Evolutionary conservation across 805 yeast genomes (phyloP).

Genomic region (Candida lessepsii): DNA sequence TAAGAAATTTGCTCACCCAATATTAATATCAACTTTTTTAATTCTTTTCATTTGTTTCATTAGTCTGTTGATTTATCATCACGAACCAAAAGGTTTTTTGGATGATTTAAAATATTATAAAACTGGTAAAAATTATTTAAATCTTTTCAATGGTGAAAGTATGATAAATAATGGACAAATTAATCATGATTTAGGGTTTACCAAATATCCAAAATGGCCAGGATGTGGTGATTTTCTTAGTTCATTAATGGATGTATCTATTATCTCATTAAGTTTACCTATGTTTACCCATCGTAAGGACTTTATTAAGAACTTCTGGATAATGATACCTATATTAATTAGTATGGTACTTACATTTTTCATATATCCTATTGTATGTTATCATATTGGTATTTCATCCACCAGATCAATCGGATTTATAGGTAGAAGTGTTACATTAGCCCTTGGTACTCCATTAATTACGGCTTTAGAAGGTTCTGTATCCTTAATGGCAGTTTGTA

Average conservation of each 20-base stretch:
- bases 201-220: constrained; percentile 51
- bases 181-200: constrained; percentile 17
- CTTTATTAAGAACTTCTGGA: constrained; percentile 54
- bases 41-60: constrained; percentile 64
- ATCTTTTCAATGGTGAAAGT: constrained; percentile 47
- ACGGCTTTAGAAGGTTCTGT: constrained; percentile 65
- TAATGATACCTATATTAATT: constrained; percentile 58
- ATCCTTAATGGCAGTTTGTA: constrained; percentile 74
- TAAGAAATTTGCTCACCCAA: constrained; percentile 65
- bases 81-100: constrained; percentile 48
- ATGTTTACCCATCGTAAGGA: constrained; percentile 74
- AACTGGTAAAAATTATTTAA: constrained; percentile 66
- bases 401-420: constrained; percentile 68
- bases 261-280: constrained; percentile 72
- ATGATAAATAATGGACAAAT: constrained; percentile 28
- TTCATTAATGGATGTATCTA: constrained; percentile 72
- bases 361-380: constrained; percentile 68
- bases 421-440: constrained; percentile 76
- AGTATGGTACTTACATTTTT: constrained; percentile 60
- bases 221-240: constrained; percentile 80
- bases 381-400: constrained; percentile 60
- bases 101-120: constrained; percentile 54
- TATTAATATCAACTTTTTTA: constrained; percentile 61
- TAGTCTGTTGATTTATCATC: constrained; percentile 51
- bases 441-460: constrained; percentile 74